Base-by-base conservation (phyloP, 2,329 filamentous ascomycete species). In the Diaporthe capsici region DNA sequence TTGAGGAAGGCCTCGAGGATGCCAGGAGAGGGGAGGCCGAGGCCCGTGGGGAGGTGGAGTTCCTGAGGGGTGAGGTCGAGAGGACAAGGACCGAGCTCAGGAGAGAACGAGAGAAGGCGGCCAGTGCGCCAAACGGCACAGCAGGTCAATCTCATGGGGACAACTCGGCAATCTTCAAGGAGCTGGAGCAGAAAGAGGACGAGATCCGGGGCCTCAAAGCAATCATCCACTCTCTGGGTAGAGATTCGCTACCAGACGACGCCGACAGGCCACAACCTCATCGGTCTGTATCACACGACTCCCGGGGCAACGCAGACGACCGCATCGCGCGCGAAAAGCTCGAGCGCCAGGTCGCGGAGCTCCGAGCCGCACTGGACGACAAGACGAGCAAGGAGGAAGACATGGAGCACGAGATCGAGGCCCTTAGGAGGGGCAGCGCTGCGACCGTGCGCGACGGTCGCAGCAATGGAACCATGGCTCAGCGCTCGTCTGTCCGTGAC, bases 131-230 rank as follows among this genome's bases (percentile, higher is more conserved):
- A 74, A 91, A 90, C 79, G 89, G 89, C 25, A 77, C 79, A 7
- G 81, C 81, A 57, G 80, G 79, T 44, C 79, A 81, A 20, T 63
- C 76, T 1, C 84, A 82, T 71, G 83, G 82, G 37, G 87, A 88
- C 15, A 87, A 88, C 2, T 84, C 86, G 13, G 85, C 88, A 34
- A 84, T 87, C 63, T 89, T 90, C 58, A 95, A 95, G 83, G 95
- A 98, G 78, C 85, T 98, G 42, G 95, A 97, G 82, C 94, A 98
- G 82, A 97, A 97, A 82, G 96, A 99, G 81, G 97, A 99, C 80
- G 97, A 99, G 86, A 98, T 99, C 81, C 91, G 96, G 77, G 97
- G 97, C 63, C 90, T 99, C 78, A 99, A 98, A 85, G 96, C 97
- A 58, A 98, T 99, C 82, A 98, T 99, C 76, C 96, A 98, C 85